Conservation (phyloP, 768 basidiomycete species). For the Boletus rex-veris region DNA sequence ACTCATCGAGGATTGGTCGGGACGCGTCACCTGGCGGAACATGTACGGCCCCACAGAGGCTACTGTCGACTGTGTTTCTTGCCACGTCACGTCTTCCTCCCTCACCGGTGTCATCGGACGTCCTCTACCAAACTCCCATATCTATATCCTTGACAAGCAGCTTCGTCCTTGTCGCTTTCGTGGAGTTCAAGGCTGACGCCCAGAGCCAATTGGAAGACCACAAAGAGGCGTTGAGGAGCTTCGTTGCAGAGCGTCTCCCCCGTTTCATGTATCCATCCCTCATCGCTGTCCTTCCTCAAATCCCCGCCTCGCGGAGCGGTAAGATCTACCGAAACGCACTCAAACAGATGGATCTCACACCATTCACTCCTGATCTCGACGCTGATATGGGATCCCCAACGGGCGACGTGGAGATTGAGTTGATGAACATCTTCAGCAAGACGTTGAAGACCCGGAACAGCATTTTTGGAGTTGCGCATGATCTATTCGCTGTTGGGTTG, state of each 20-base stretch:
- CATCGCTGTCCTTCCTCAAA: slow-evolving; percentile 21
- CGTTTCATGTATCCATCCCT: slow-evolving; percentile 33
- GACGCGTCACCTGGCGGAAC: slow-evolving; percentile 27
- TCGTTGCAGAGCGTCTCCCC: slow-evolving; percentile 29
- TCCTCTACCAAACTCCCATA: slow-evolving; percentile 28
- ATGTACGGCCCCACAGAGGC: slow-evolving; percentile 36
- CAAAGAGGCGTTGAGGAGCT: slow-evolving; percentile 21
- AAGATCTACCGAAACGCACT: slow-evolving; percentile 29
- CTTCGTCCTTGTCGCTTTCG: slow-evolving; percentile 27
- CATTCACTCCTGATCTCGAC: slow-evolving; percentile 20
- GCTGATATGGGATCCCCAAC: slow-evolving; percentile 24
- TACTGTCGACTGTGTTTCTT: slow-evolving; percentile 29
- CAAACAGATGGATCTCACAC: slow-evolving; percentile 25
- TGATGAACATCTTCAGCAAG: slow-evolving; percentile 26
- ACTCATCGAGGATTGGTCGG: slow-evolving; percentile 24
- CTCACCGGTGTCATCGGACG: slow-evolving; percentile 28
- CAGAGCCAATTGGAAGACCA: slow-evolving; percentile 18
- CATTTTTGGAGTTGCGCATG: slow-evolving; percentile 26
- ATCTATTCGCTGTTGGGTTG: slow-evolving; percentile 29
- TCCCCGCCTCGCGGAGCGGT: slow-evolving; percentile 26
- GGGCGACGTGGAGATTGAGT: slow-evolving; percentile 27
- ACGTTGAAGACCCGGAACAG: slow-evolving; percentile 19
- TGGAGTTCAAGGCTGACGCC: slow-evolving; percentile 21
- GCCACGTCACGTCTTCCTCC: slow-evolving; percentile 20
- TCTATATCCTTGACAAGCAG: slow-evolving; percentile 31